Conservation (phyloP, 2,329 filamentous ascomycete genomes). For the Lomentospora prolificans region DNA sequence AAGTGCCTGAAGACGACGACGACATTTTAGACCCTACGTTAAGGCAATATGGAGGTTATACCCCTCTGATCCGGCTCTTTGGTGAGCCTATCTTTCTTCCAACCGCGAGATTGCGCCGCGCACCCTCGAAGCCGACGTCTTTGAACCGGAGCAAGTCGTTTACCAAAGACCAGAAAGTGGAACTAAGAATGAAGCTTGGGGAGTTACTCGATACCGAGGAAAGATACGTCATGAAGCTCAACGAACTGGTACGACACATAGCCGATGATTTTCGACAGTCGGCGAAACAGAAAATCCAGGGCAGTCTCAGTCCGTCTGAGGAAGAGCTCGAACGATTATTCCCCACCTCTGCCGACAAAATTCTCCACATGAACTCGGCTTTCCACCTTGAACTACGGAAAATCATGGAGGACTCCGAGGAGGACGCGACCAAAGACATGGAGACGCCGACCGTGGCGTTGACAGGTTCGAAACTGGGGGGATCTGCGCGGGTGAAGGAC, state of each 20-base stretch:
- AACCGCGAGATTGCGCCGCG: conserved; percentile 72
- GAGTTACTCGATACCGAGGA: conserved; percentile 92
- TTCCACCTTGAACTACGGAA: conserved; percentile 70
- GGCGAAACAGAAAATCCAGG: conserved; percentile 45
- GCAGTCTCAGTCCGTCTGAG: conserved; percentile 61
- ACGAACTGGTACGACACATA: conserved; percentile 71
- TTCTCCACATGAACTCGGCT: conserved; percentile 68
- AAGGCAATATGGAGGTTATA: conserved; percentile 68
- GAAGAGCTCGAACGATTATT: conserved; percentile 69
- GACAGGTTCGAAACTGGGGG: conserved; percentile 32
- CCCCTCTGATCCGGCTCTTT: conserved; percentile 64
- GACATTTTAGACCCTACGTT: conserved; percentile 54
- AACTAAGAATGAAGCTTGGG: conserved; percentile 75
- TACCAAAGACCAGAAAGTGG: conserved; percentile 70
- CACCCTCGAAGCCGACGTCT: conserved; percentile 76
- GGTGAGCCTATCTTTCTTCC: conserved; percentile 81
- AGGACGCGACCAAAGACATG: conserved; percentile 68
- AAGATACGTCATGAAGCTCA: conserved; percentile 81
- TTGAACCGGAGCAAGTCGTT: conserved; percentile 72
- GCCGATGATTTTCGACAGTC: conserved; percentile 70
- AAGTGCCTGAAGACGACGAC: conserved; percentile 52
- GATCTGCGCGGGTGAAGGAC: conserved; percentile 47
- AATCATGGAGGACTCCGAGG: conserved; percentile 74
- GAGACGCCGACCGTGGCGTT: conserved; percentile 41
- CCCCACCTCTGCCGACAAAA: conserved; percentile 67